These are phyloP conservation scores for Diaporthe nobilis DNA, from an alignment of 2,329 filamentous ascomycete species.

Conservation along the genomic window DNA sequence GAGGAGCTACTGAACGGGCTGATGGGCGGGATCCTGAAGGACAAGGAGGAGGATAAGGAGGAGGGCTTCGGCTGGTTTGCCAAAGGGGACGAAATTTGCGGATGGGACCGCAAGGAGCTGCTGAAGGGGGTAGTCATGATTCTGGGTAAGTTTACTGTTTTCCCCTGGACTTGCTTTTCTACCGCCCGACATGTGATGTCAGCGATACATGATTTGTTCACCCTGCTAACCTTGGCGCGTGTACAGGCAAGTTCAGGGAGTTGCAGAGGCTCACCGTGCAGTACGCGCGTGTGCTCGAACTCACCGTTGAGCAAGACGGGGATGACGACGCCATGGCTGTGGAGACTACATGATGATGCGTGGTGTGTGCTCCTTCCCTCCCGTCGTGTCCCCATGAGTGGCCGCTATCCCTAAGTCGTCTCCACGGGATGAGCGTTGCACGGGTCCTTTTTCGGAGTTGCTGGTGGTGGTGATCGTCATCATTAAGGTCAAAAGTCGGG, in stretches of 20 bases:
- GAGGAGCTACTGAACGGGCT: constrained; percentile 91
- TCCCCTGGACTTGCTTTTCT: background rate
- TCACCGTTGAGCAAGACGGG: constrained; percentile 62
- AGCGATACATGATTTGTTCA: background rate
- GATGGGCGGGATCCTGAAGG: constrained; percentile 78
- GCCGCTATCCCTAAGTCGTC: background rate
- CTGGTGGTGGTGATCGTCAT: background rate
- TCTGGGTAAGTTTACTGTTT: constrained; percentile 75
- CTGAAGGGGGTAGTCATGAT: constrained; percentile 93
- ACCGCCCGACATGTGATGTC: background rate
- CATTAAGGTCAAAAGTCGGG: background rate
- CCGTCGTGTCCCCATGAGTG: background rate
- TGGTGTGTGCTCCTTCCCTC: too few species aligned
- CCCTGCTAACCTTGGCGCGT: constrained; percentile 50
- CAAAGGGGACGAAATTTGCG: constrained; percentile 81
- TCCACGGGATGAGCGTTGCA: background rate
- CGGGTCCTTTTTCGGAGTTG: constrained; percentile 19
- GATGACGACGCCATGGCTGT: constrained; percentile 62
- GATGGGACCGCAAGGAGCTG: constrained; percentile 90
- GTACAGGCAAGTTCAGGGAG: constrained; percentile 90
- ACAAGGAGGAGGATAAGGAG: constrained; percentile 61
- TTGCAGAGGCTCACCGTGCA: constrained; percentile 95
- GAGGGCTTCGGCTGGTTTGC: constrained; percentile 74
- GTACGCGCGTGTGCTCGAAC: constrained; percentile 86
- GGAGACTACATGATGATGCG: constrained; percentile 47